A percentile compares a stretch with the other conserved stretches of the same genome.
Evolutionary conservation across 2,329 filamentous ascomycete species (phyloP).

Genomic region (Talaromyces funiculosus): DNA sequence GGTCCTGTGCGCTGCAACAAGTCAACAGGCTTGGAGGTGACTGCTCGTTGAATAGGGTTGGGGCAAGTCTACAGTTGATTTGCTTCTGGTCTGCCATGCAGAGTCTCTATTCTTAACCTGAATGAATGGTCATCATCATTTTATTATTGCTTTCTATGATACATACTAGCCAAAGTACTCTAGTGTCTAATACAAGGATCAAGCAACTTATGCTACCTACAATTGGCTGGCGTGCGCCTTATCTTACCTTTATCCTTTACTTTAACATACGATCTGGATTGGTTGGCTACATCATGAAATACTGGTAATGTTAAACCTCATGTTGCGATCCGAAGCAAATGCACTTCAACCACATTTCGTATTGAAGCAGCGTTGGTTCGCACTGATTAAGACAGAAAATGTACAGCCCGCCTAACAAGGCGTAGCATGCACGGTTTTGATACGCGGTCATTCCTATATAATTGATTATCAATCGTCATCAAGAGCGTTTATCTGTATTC

Average conservation of each 20-base stretch:
- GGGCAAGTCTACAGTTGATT: slow-evolving; percentile 9
- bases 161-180: background rate
- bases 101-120: slow-evolving; percentile 8
- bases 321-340: too few relatives aligned
- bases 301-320: background rate
- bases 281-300: slow-evolving; percentile 51
- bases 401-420: background rate
- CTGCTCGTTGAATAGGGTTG: background rate
- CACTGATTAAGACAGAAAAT: background rate
- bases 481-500: background rate
- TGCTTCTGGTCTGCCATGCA: slow-evolving; percentile 10
- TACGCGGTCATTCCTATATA: too few relatives aligned
- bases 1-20: background rate
- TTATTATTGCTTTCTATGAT: background rate
- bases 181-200: background rate
- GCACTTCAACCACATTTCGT: background rate
- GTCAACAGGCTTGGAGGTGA: background rate
- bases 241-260: background rate
- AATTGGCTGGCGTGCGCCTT: background rate
- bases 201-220: background rate
- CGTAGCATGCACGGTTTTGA: background rate
- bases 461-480: background rate
- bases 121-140: background rate
- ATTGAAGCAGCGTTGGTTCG: background rate
- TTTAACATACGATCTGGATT: too few relatives aligned